Conservation (phyloP, 2,329 filamentous ascomycete genomes). For the Beauveria scarabaeidicola region DNA sequence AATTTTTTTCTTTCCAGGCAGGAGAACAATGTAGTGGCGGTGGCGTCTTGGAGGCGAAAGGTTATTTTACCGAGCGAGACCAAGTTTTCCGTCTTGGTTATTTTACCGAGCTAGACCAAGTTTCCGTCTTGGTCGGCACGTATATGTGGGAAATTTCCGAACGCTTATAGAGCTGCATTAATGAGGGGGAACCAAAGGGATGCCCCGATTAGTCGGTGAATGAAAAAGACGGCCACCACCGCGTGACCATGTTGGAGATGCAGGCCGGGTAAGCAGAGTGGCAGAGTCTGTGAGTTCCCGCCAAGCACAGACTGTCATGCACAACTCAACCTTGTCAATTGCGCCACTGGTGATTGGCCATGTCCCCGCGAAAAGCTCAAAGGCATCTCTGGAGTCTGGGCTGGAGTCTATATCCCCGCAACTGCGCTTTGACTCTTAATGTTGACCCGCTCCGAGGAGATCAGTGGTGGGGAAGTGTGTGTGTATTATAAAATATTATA, state of each 20-base stretch:
- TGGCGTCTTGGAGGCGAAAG: not conserved
- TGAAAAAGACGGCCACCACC: not conserved
- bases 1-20: not conserved
- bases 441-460: not conserved
- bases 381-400: not conserved
- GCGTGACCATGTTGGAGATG: not conserved
- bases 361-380: not conserved
- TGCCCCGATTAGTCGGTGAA: not conserved
- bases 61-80: not conserved
- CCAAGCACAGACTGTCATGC: constrained; percentile 1
- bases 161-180: not conserved
- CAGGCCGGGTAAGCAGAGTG: not conserved
- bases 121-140: not conserved
- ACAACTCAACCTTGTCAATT: not conserved
- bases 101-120: not conserved
- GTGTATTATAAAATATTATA: not conserved
- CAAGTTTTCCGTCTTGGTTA: not conserved
- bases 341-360: not conserved
- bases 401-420: not conserved
- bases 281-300: not conserved
- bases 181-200: not conserved
- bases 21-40: not conserved
- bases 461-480: not conserved
- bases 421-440: not conserved
- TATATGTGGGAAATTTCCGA: not conserved